Percentiles rank a stretch among this genome's conserved stretches.
These are phyloP conservation scores for Pleurotus salmoneostramineus DNA, from an alignment of 768 basidiomycete species.

Conservation along the genomic window DNA sequence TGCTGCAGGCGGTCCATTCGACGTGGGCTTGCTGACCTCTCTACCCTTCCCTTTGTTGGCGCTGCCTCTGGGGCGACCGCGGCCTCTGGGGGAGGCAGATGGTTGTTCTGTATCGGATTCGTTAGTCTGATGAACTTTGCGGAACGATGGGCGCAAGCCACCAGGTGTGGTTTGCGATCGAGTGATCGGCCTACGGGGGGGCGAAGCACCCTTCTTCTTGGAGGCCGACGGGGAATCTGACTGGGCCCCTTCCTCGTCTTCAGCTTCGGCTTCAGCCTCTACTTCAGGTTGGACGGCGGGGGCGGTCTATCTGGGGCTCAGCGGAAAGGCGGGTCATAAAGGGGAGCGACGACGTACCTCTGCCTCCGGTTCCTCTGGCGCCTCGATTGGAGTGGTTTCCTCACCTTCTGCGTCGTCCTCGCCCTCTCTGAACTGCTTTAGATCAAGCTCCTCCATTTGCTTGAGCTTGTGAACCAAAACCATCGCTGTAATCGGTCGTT, in stretches of 20 bases:
- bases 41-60: conserved; percentile 2
- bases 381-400: conserved; percentile 7
- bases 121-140: conserved; percentile 14
- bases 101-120: neutral
- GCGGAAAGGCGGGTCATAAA: neutral
- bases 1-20: neutral
- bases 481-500: conserved; percentile 10
- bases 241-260: neutral
- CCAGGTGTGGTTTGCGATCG: conserved; percentile 29
- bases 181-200: conserved; percentile 24
- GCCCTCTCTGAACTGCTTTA: conserved; percentile 8
- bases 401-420: conserved; percentile 4
- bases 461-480: conserved; percentile 18
- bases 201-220: conserved; percentile 6
- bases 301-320: neutral
- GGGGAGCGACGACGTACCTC: neutral
- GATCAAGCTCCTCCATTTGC: conserved; percentile 13
- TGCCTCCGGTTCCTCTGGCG: conserved; percentile 4
- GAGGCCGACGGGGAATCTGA: conserved; percentile 2
- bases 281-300: neutral
- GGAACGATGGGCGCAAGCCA: conserved; percentile 19
- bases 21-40: neutral
- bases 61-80: conserved; percentile 1
- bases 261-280: neutral
- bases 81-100: neutral